Conservation (phyloP, 192 early-diverging fungal genomes). For the Radiomyces spectabilis region DNA sequence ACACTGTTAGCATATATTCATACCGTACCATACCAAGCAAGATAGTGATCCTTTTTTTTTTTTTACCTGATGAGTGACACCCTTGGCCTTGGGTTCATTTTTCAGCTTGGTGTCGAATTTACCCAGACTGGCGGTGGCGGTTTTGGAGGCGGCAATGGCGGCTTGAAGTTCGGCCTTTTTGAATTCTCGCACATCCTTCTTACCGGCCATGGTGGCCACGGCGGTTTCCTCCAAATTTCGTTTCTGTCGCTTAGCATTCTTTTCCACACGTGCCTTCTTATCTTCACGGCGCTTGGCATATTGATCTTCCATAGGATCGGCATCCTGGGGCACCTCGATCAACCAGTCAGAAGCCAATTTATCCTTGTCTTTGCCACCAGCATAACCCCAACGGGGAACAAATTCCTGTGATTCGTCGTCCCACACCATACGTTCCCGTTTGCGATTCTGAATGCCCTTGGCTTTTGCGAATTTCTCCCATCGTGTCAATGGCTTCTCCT, state of each 20-base stretch:
- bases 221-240: slow-evolving; percentile 81
- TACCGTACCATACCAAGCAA: not conserved
- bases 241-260: slow-evolving; percentile 81
- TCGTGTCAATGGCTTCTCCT: slow-evolving; percentile 82
- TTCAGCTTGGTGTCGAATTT: slow-evolving; percentile 80
- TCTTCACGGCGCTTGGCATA: slow-evolving; percentile 70
- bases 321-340: slow-evolving; percentile 79
- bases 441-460: slow-evolving; percentile 89
- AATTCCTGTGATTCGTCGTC: slow-evolving; percentile 82
- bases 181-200: slow-evolving; percentile 48
- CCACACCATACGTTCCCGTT: slow-evolving; percentile 75
- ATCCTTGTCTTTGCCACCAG: slow-evolving; percentile 67
- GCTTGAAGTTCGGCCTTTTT: slow-evolving; percentile 70
- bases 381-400: slow-evolving; percentile 87
- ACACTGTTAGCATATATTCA: not conserved
- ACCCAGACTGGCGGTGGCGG: slow-evolving; percentile 84
- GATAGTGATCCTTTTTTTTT: not conserved
- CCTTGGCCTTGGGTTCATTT: slow-evolving; percentile 83
- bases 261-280: slow-evolving; percentile 83
- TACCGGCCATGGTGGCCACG: slow-evolving; percentile 41
- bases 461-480: slow-evolving; percentile 98
- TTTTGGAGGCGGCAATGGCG: slow-evolving; percentile 68
- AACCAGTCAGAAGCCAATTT: slow-evolving; percentile 74
- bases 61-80: slow-evolving; percentile 52
- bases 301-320: slow-evolving; percentile 83